Percentiles rank a stretch among this genome's conserved stretches.
phyloP scores from a whole-genome alignment of 495 filamentous ascomycete species.

The Tuber calosporum region DNA sequence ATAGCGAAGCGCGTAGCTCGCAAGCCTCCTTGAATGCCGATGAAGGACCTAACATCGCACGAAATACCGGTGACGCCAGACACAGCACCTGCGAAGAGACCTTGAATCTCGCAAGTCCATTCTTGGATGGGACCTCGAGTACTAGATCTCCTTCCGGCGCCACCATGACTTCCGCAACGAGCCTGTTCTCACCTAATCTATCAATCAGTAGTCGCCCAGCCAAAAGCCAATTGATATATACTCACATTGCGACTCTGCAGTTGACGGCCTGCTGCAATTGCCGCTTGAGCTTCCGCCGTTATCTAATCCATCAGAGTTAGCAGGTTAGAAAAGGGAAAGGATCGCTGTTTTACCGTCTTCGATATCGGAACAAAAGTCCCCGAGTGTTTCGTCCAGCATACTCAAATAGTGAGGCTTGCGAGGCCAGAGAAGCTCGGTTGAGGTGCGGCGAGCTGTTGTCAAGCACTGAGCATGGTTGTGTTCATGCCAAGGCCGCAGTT shows the following conservation, averaged over 20 bases:
- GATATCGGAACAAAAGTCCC: neutral
- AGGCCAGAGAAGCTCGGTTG: neutral
- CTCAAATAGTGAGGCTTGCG: neutral
- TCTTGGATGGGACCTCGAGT: conserved; percentile 18
- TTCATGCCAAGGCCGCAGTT: neutral
- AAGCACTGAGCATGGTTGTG: neutral
- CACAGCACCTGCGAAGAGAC: conserved; percentile 35
- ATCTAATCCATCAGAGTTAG: neutral
- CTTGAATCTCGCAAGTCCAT: conserved; percentile 17
- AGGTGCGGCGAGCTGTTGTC: neutral
- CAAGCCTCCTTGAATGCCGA: conserved; percentile 33
- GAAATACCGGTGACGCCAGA: conserved; percentile 30
- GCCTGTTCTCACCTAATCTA: neutral
- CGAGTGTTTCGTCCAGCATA: neutral
- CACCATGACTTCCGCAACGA: neutral
- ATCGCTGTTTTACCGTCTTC: neutral
- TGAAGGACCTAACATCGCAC: conserved; percentile 29
- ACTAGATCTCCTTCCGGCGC: conserved; percentile 25
- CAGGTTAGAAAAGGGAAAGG: neutral
- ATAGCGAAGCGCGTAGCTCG: conserved; percentile 19
- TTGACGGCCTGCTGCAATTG: neutral
- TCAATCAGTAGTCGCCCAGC: neutral
- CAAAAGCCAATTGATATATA: neutral
- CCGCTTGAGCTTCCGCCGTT: neutral
- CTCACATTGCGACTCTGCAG: neutral